Base-by-base conservation (phyloP, 495 filamentous ascomycete genomes). In the Rostrohypoxylon terebratum region DNA sequence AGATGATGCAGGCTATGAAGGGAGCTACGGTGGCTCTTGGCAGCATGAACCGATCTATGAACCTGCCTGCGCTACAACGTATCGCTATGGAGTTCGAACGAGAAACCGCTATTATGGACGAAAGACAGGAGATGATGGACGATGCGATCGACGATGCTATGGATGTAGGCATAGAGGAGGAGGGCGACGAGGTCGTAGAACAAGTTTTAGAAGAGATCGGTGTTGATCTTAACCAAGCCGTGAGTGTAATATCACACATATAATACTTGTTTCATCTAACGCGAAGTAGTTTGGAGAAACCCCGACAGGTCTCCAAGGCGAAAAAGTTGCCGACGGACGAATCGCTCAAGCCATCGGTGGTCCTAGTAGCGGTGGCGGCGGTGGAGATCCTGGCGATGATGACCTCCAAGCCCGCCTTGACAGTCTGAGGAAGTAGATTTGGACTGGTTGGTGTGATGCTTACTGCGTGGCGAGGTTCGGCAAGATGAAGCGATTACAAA, bases 1-100 rank as follows among this genome's bases (percentile, higher is more conserved):
- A 97, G 81, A 99, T 99, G 96, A 97, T 97, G 94, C 93, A 97
- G 78, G 94, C 94, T 4, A 99, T 98, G 96, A 98, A 97, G 78
- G 96, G 96, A 57, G 96, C 96, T 4, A 98, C 96, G 0, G 88
- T 90, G 77, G 88, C 97, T 2, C 86, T 99, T 13, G 93, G 94
- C 10, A 94, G 90, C 79, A 99, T 99, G 96, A 99, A 99, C 80
- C 87, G 91, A 44, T 92, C 91, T 57, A 98, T 99, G 96, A 98
- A 98, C 78, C 88, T 99, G 9, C 96, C 96, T 1, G 93, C 92
- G 11, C 82, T 99, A 42, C 96, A 98, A 78, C 89, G 96, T 58
- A 98, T 99, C 78, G 95, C 96, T 3, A 98, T 98, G 94, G 96
- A 99, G 77, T 99, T 99, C 73, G 96, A 99, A 83, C 90, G 92